Conservation (phyloP, 2,329 filamentous ascomycete genomes). For the Teratosphaeriaceae sp. region DNA sequence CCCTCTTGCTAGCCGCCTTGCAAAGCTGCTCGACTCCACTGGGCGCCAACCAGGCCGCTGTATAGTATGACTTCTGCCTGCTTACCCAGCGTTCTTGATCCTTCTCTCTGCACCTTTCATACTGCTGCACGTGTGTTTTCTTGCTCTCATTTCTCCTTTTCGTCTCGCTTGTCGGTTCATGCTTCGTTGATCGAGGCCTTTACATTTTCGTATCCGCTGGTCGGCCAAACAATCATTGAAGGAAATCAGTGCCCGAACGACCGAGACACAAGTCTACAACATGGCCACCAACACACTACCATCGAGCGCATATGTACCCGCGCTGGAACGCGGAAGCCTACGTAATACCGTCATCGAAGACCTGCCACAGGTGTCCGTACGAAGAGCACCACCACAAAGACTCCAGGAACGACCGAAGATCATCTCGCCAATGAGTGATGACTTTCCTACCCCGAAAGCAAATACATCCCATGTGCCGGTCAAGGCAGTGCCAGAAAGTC, state of each 20-base stretch:
- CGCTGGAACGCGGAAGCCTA: conserved; percentile 47
- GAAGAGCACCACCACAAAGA: conserved; percentile 22
- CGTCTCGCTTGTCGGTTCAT: conserved; percentile 19
- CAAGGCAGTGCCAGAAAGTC: conserved; percentile 43
- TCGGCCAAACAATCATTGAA: conserved; percentile 9
- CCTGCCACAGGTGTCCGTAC: conserved; percentile 32
- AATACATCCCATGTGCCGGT: conserved; percentile 11
- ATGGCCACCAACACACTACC: conserved; percentile 46
- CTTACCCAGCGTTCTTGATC: conserved; percentile 7
- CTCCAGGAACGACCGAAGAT: conserved; percentile 30
- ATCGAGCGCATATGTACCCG: conserved; percentile 47
- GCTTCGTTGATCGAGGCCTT: conserved; percentile 18
- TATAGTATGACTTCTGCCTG: conserved; percentile 21
- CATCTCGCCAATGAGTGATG: conserved; percentile 42
- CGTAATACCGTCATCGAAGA: conserved; percentile 63
- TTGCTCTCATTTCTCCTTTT: conserved; percentile 2
- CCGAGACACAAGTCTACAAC: conserved; percentile 13
- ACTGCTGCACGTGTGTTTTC: conserved; percentile 12
- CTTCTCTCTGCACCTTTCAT: conserved; percentile 5
- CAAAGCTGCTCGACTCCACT: conserved; percentile 14
- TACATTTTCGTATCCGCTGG: conserved; percentile 12
- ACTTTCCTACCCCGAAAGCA: conserved; percentile 50
- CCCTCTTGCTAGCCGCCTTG: conserved; percentile 23
- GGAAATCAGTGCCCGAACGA: conserved; percentile 5
- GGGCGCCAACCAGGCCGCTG: conserved; percentile 14